phyloP scores from a whole-genome alignment of 1,284 basidiomycete genomes.

The Malassezia dermatis region DNA sequence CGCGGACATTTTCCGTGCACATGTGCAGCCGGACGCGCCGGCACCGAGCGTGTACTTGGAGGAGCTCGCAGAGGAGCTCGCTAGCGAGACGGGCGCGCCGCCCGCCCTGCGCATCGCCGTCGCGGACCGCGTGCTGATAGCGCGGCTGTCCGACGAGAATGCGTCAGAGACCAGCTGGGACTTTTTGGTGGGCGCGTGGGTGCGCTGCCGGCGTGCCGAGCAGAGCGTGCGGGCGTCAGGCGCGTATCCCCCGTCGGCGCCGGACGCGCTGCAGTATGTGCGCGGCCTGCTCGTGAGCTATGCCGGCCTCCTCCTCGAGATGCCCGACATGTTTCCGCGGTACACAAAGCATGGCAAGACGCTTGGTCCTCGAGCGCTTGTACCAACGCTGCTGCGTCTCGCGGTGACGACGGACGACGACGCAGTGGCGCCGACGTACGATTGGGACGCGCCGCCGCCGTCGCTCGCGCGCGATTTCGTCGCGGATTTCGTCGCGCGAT shows the following conservation, averaged over 20 bases:
- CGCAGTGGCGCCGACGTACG: slow-evolving; percentile 5
- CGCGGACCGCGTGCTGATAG: slow-evolving; percentile 70
- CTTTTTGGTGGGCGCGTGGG: slow-evolving; percentile 85
- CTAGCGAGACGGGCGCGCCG: slow-evolving; percentile 52
- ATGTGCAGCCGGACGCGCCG: neutral
- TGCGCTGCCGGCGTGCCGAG: slow-evolving; percentile 47
- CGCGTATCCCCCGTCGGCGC: neutral
- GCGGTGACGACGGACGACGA: slow-evolving; percentile 19
- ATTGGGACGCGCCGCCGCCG: slow-evolving; percentile 42
- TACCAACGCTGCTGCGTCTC: slow-evolving; percentile 35
- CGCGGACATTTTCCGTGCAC: neutral
- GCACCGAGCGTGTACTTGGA: slow-evolving; percentile 62
- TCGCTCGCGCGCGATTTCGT: slow-evolving; percentile 51
- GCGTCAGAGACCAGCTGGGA: slow-evolving; percentile 70
- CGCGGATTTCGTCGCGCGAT: slow-evolving; percentile 50
- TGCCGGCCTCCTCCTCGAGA: slow-evolving; percentile 75
- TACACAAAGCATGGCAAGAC: slow-evolving; percentile 22
- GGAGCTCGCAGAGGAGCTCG: slow-evolving; percentile 61
- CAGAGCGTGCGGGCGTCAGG: slow-evolving; percentile 11
- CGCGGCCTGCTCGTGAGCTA: slow-evolving; percentile 68
- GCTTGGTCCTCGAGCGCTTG: slow-evolving; percentile 57
- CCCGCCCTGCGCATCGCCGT: slow-evolving; percentile 44
- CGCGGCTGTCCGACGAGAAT: slow-evolving; percentile 73
- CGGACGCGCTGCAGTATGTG: slow-evolving; percentile 17
- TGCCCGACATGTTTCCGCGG: slow-evolving; percentile 75